These are phyloP conservation scores for Lonicera japonica DNA, from an alignment of 129 eudicot species.

Conservation along the genomic window DNA sequence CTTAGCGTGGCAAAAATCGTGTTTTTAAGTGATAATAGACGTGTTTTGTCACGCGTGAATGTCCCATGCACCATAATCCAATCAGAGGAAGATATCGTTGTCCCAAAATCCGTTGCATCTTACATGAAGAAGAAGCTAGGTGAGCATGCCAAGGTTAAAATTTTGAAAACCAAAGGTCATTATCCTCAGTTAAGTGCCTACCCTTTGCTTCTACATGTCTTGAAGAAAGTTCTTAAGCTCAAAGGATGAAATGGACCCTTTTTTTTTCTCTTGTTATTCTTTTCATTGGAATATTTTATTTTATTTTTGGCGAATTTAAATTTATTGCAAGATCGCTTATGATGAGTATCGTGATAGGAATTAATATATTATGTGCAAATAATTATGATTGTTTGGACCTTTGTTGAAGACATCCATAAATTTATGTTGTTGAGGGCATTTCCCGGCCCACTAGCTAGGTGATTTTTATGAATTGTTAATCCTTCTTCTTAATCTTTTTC, in stretches of 20 bases:
- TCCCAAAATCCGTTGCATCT: background rate
- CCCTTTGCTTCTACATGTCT: conserved; percentile 8
- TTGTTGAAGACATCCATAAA: too few species aligned
- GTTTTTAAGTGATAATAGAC: conserved; percentile 1
- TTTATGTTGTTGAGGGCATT: too few species aligned
- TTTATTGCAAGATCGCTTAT: too few species aligned
- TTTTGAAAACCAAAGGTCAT: conserved; percentile 1
- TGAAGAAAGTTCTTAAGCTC: conserved; percentile 1
- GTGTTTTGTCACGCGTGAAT: background rate
- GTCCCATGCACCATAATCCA: conserved; percentile 4
- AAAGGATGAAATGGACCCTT: background rate
- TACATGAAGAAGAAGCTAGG: conserved; percentile 10
- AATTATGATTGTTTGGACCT: too few species aligned
- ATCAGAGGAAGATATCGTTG: background rate
- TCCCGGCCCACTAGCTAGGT: too few species aligned
- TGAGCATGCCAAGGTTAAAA: conserved; percentile 2
- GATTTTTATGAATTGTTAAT: too few species aligned
- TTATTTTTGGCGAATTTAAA: too few species aligned
- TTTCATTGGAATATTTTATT: too few species aligned
- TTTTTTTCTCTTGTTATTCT: too few species aligned
- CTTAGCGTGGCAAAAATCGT: background rate
- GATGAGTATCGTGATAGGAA: too few species aligned
- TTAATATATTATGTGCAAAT: too few species aligned
- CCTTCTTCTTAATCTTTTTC: too few species aligned
- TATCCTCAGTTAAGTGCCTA: conserved; percentile 1